Base-by-base conservation (phyloP, 352 stramenopile species). In the Aphanomyces cochlioides region DNA sequence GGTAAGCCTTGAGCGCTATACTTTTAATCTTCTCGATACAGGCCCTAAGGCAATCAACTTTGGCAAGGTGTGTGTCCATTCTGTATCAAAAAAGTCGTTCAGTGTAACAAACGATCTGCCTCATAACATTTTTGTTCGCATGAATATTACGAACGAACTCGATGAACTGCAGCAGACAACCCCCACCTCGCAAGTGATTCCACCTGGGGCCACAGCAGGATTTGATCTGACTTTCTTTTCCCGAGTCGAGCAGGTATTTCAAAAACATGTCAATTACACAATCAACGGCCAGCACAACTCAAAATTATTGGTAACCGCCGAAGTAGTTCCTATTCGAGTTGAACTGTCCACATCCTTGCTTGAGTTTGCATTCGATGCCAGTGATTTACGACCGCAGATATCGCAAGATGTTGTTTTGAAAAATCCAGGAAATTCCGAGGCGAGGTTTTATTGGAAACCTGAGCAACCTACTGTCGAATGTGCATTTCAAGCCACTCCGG, bases 201-300 rank as follows among this genome's bases (percentile, higher is more conserved):
- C 93, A 4, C 79, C 90, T 0, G 81, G 82, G 0, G 73, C 77
- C 0, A 78, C 88, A 19, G 92, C 85, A 8, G 93, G 95, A 0
- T 98, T 98, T 57, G 94, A 98, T 53, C 66, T 98, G 8, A 77
- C 84, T 1, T 97, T 98, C 48, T 81, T 67, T 8, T 96, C 86
- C 0, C 39, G 54, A 2, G 77, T 78, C 21, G 84, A 96, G 54
- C 87, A 92, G n/a, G 87, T 95, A n/a, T 91, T 95, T 56, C 86
- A 95, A 38, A 87, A 93, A 45, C 67, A 76, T 4, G 69, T 98
- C 34, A 87, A 86, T 21, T 94, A 89, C 56, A 87, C 84, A 4
- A 84, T 98, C 72, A 98, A 98, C 66, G 79, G 78, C 3, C 73
- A 86, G 7, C 88, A 98, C 74, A 81, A 73, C 5, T 84, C 92